Conservation (phyloP, 2,329 filamentous ascomycete species). For the Cladosporium sp. region DNA sequence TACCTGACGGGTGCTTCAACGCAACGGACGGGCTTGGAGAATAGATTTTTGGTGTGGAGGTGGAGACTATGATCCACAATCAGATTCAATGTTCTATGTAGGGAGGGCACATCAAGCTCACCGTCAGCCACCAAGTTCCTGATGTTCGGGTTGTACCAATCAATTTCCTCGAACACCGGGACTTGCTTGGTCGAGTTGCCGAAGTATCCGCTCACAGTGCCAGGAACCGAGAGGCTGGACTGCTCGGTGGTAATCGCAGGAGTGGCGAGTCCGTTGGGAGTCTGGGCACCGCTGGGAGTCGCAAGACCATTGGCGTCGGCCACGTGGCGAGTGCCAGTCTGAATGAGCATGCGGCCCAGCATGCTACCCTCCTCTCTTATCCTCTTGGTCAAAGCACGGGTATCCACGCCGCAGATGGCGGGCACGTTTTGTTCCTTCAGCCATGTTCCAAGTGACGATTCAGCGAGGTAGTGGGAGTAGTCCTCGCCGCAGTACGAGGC, state of each 20-base stretch:
- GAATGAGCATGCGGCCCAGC: conserved; percentile 84
- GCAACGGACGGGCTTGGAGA: conserved; percentile 70
- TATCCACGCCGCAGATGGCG: conserved; percentile 94
- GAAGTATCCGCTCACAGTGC: conserved; percentile 37
- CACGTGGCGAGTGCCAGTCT: conserved; percentile 54
- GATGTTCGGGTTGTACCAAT: conserved; percentile 89
- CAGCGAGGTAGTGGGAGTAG: conserved; percentile 90
- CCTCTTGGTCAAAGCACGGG: conserved; percentile 87
- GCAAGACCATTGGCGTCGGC: conserved; percentile 37
- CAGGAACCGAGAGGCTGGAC: conserved; percentile 39
- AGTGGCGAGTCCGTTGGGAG: conserved; percentile 32
- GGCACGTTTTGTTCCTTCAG: conserved; percentile 94
- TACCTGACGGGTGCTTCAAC: conserved; percentile 84
- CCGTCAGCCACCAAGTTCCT: conserved; percentile 93
- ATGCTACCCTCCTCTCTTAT: conserved; percentile 94
- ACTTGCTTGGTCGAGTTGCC: conserved; percentile 36
- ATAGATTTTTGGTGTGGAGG: conserved; percentile 82
- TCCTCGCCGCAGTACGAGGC: conserved; percentile 93
- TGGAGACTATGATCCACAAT: conserved; percentile 69
- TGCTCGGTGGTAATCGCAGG: conserved; percentile 36
- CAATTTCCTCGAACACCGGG: conserved; percentile 69
- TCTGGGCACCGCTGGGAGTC: conserved; percentile 31
- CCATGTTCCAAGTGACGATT: conserved; percentile 90
- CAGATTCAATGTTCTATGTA: conserved; percentile 4
- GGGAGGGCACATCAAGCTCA: conserved; percentile 53